A percentile compares a stretch with the other conserved stretches of the same genome.
These are phyloP conservation scores for Volvariella volvacea DNA, from an alignment of 1,284 basidiomycete genomes.

Conservation along the genomic window DNA sequence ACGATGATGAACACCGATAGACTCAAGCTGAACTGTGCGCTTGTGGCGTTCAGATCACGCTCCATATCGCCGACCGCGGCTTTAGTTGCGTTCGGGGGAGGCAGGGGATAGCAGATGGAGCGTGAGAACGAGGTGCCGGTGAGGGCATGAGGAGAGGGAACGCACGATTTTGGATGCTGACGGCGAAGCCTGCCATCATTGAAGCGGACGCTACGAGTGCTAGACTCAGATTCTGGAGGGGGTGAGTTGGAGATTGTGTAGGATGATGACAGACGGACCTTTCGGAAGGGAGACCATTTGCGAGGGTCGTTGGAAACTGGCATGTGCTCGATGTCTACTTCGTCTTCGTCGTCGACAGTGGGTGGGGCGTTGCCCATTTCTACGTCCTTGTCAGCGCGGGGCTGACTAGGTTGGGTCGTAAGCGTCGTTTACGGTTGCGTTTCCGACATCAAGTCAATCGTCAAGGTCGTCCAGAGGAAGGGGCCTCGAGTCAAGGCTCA, in stretches of 20 bases:
- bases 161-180: slow-evolving; percentile 67
- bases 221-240: slow-evolving; percentile 57
- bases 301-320: slow-evolving; percentile 75
- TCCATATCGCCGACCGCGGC: slow-evolving; percentile 68
- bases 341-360: not conserved
- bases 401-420: too few relatives aligned
- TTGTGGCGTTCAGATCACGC: slow-evolving; percentile 55
- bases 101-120: slow-evolving; percentile 51
- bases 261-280: slow-evolving; percentile 35
- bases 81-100: slow-evolving; percentile 7
- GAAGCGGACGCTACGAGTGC: slow-evolving; percentile 54
- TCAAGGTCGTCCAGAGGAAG: too few relatives aligned
- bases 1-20: slow-evolving; percentile 75
- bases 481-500: too few relatives aligned
- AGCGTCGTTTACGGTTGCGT: too few relatives aligned
- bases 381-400: too few relatives aligned
- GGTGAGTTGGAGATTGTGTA: slow-evolving; percentile 45
- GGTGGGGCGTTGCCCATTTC: too few relatives aligned
- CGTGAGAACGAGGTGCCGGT: slow-evolving; percentile 61
- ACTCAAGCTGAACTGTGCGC: slow-evolving; percentile 65
- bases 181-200: slow-evolving; percentile 64
- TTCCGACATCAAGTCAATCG: too few relatives aligned
- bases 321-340: slow-evolving; percentile 32
- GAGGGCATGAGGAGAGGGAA: slow-evolving; percentile 58
- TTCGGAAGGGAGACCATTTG: slow-evolving; percentile 61